A percentile compares a stretch with the other conserved stretches of the same genome.
phyloP scores from a whole-genome alignment of 768 basidiomycete genomes.

The Imleria badia region DNA sequence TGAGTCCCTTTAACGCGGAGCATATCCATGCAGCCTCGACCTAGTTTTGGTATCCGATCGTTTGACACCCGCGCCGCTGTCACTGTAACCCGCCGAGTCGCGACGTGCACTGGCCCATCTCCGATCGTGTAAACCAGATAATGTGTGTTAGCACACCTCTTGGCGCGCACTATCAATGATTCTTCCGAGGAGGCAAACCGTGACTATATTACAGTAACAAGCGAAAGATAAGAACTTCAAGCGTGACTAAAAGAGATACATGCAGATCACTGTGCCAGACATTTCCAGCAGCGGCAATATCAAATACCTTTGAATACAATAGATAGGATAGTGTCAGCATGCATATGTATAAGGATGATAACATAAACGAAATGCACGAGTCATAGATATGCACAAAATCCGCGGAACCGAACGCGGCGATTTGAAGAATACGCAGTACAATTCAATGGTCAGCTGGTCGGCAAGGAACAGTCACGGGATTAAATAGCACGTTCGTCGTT shows the following conservation, averaged over 20 bases:
- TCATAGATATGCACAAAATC: slow-evolving; percentile 8
- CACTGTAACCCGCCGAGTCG: neutral
- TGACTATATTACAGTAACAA: neutral
- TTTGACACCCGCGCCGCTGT: neutral
- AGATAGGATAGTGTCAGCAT: neutral
- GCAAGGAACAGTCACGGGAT: neutral
- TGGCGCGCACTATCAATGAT: neutral
- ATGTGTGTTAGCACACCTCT: neutral
- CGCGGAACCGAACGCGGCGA: slow-evolving; percentile 3
- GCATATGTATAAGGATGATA: slow-evolving; percentile 5
- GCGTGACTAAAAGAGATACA: neutral
- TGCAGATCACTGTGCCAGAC: neutral
- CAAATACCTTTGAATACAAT: neutral
- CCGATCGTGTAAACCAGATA: neutral
- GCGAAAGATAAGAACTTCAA: neutral
- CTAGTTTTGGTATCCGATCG: neutral
- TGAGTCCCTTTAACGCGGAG: neutral
- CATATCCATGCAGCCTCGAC: slow-evolving; percentile 1
- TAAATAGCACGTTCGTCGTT: neutral
- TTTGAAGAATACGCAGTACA: neutral
- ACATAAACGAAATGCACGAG: slow-evolving; percentile 10
- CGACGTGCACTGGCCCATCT: neutral
- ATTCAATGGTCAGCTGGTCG: neutral
- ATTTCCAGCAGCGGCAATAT: neutral
- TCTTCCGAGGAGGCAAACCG: neutral